A percentile compares a stretch with the other conserved stretches of the same genome.
These are phyloP conservation scores for Teratosphaeriaceae sp. DNA, from an alignment of 2,329 filamentous ascomycete genomes.

Conservation along the genomic window DNA sequence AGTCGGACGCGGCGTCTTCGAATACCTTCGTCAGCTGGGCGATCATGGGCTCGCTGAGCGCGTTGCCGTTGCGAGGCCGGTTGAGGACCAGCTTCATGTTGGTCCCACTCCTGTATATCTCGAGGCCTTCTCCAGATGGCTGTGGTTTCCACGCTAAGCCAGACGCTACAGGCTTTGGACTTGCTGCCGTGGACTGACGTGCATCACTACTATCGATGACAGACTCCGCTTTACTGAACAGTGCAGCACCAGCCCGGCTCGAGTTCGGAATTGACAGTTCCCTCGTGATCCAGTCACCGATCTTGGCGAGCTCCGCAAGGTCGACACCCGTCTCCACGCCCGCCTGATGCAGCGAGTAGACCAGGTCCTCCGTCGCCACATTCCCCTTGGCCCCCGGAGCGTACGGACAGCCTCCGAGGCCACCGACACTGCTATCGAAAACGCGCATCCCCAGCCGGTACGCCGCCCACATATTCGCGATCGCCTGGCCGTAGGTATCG, in stretches of 20 bases:
- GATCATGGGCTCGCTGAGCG: constrained; percentile 15
- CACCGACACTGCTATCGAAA: constrained; percentile 74
- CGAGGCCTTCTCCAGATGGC: neutral
- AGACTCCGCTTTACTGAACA: neutral
- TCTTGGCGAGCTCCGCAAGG: constrained; percentile 57
- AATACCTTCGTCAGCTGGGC: constrained; percentile 12
- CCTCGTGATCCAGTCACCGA: constrained; percentile 65
- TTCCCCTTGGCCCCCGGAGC: constrained; percentile 82
- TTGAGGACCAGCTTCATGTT: constrained; percentile 13
- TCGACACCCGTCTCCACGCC: constrained; percentile 70
- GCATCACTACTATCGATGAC: too few species aligned
- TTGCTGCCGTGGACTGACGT: neutral
- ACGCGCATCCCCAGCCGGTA: constrained; percentile 70
- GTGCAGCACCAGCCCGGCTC: constrained; percentile 53
- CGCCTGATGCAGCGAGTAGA: constrained; percentile 66
- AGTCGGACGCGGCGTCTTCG: constrained; percentile 8
- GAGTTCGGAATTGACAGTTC: constrained; percentile 58
- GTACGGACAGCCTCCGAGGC: constrained; percentile 78
- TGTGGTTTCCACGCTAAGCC: neutral
- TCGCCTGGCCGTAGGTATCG: constrained; percentile 78
- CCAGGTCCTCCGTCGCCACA: constrained; percentile 76
- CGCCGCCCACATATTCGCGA: constrained; percentile 74
- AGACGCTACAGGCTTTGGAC: neutral
- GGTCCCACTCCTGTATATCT: neutral
- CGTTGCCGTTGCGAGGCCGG: constrained; percentile 16